Base-by-base conservation (phyloP, 495 filamentous ascomycete species). In the Penicillium cataractarum region DNA sequence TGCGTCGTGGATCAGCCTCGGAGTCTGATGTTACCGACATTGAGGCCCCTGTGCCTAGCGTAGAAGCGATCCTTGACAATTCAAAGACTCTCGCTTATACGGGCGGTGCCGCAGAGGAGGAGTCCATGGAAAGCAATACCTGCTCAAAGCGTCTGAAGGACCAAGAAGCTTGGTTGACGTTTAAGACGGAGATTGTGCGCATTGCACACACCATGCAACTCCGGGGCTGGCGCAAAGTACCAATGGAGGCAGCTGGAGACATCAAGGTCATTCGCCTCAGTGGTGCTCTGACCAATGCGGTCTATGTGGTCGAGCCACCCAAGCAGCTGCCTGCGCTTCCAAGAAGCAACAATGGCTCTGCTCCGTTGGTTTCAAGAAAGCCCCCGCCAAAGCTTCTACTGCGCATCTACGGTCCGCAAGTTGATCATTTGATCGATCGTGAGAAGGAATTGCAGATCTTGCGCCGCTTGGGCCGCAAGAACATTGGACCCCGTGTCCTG, bases 351-450 rank as follows among this genome's bases (percentile, higher is more conserved):
- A 74, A 76, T 48, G 75, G 71, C 12, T 72, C 69, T 48, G 68
- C 72, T 9, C 68, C 69, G 17, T 57, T 79, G 33, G 65, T 72
- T n/a, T 74, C 83, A 9, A 77, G 77, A 64, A 76, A 79, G 64
- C 85, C 72, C 60, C 87, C 83, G 56, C 86, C 80, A 33, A 97
- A 97, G 72, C 84, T 99, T 12, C 82, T 99, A 2, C 78, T 99
- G 40, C 87, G 95, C 27, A 91, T 99, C 49, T 99, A 99, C 68
- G 96, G 95, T 0, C 93, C 95, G 6, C 92, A 98, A 67, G 96
- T 94, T 6, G 92, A 95, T 61, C 94, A 98, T 75, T 81, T 99
- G 31, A 98, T 99, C 65, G 93, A 99, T 73, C 83, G 95, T 48
- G 89, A 97, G 60, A 92, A 87, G 26, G 95, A 99, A 75, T 79